These are phyloP conservation scores for Boletellus ananiceps DNA, from an alignment of 768 basidiomycete genomes.

Conservation along the genomic window DNA sequence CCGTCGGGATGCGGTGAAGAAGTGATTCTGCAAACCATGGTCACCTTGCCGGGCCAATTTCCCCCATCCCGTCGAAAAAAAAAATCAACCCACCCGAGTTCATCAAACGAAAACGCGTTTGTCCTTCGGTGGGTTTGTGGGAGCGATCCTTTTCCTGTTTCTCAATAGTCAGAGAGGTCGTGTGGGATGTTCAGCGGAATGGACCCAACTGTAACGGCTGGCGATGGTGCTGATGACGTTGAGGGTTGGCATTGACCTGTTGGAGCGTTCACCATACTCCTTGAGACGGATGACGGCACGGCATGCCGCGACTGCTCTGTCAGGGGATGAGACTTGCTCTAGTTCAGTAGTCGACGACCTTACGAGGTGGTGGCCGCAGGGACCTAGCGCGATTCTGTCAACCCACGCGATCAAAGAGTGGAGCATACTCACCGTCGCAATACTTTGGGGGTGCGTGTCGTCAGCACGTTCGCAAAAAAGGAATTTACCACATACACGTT, in stretches of 20 bases:
- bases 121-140: conserved; percentile 9
- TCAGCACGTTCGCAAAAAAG: conserved; percentile 1
- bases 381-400: conserved; percentile 33
- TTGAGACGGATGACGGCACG: conserved; percentile 62
- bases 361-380: conserved; percentile 67
- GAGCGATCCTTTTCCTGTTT: conserved; percentile 13
- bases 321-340: conserved; percentile 4
- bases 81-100: conserved; percentile 10
- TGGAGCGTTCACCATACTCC: conserved; percentile 41
- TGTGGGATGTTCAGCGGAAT: background rate
- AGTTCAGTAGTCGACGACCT: background rate
- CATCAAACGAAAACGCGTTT: conserved; percentile 16
- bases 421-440: conserved; percentile 19
- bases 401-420: background rate
- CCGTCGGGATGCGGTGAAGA: conserved; percentile 5
- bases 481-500: conserved; percentile 17
- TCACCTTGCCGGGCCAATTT: background rate
- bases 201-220: conserved; percentile 15
- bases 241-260: conserved; percentile 16
- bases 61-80: background rate
- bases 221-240: conserved; percentile 19
- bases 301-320: conserved; percentile 46
- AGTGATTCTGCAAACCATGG: conserved; percentile 5
- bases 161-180: conserved; percentile 1
- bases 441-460: conserved; percentile 5